Evolutionary conservation across 176 grass and related monocot genomes (phyloP), one percentile per base, ranked within the genome.

Genomic region (Canna indica): DNA sequence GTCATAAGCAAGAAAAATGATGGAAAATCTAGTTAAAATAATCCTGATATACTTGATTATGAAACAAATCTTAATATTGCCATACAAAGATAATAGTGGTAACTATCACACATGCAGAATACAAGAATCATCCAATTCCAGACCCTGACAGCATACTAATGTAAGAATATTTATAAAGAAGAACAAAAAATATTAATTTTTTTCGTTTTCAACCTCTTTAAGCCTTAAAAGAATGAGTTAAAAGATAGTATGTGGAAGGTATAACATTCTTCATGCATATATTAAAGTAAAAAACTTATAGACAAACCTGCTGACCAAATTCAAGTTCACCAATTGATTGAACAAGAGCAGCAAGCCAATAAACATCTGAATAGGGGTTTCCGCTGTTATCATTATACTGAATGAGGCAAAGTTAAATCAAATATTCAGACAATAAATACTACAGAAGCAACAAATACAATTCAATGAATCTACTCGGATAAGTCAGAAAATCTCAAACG

Each of bases 341-440:
- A 58, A 97, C 94, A 86, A 97, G 87, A 72, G 89, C 77, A 82
- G 84, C 82, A 76, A 97, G 82, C 94, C 94, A 97, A 54, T 90
- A 87, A 20, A 82, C 89, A 82, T 97, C 94, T 46, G 94, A 92
- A 70, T 92, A 97, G 67, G 79, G 70, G 80, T 97, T 97, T 79
- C 94, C 89, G 1, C 87, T 97, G 78, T 97, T 97, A 78, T 97
- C 89, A 64, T 97, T 97, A 73, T 97, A 92, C 94, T 97, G 94
- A 84, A 84, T 84, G 17, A 44, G 45, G 67, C 39, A 14, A 26
- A 10, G n/a, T 35, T 38, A 74, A 20, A 14, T 36, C 4, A 28
- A 25, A 46, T n/a, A 27, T 42, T 59, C 34, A 59, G 7, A 41
- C 22, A 15, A 44, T 17, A 11, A 14, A 32, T 28, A 61, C 7